Percentiles rank a stretch among this genome's conserved stretches.
Conservation (phyloP, 2,329 filamentous ascomycete species). For the Colletotrichum cordylinicola region DNA sequence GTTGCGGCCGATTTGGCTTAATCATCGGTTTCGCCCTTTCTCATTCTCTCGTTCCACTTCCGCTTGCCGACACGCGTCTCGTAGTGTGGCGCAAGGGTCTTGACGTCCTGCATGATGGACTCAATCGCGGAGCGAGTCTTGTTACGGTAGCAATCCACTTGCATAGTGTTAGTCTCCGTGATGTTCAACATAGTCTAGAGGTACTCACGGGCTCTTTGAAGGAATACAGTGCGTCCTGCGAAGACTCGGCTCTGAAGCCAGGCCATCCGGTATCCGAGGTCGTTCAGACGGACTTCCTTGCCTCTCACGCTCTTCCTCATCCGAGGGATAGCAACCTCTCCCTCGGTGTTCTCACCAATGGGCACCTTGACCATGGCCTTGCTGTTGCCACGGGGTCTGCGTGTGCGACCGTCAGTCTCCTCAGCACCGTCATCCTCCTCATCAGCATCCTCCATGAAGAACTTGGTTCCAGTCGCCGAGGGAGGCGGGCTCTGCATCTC, state of each 20-base stretch:
- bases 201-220: conserved; percentile 87
- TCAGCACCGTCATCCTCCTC: conserved; percentile 63
- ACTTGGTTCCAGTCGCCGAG: conserved; percentile 74
- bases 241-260: conserved; percentile 96
- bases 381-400: conserved; percentile 37
- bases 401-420: conserved; percentile 53
- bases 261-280: conserved; percentile 92
- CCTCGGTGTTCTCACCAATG: conserved; percentile 72
- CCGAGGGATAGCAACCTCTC: conserved; percentile 76
- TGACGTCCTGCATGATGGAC: conserved; percentile 75
- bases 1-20: not conserved
- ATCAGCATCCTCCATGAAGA: conserved; percentile 71
- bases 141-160: conserved; percentile 93
- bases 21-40: conserved; percentile 35
- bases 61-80: conserved; percentile 89
- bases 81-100: conserved; percentile 80
- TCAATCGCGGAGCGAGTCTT: conserved; percentile 88
- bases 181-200: not conserved
- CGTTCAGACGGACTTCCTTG: conserved; percentile 91
- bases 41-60: conserved; percentile 67
- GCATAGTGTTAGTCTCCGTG: not conserved
- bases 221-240: conserved; percentile 82
- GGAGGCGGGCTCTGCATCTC: conserved; percentile 90
- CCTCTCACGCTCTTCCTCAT: conserved; percentile 72
- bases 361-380: conserved; percentile 65